Base-by-base conservation (phyloP, 768 basidiomycete species). In the Lactarius hengduanensis region DNA sequence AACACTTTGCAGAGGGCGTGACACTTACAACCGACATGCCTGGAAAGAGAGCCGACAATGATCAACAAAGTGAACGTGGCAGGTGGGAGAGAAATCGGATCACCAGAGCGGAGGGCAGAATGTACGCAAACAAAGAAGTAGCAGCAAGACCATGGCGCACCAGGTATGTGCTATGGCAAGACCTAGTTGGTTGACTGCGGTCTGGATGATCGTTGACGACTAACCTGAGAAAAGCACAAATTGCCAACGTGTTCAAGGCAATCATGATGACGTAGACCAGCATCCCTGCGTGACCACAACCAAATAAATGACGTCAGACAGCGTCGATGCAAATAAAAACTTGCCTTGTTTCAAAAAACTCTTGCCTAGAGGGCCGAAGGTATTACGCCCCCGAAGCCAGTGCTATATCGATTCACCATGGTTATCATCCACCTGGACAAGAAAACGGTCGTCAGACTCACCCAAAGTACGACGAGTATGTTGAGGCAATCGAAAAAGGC, bases 311-410 rank as follows among this genome's bases (percentile, higher is more conserved):
- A 40, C 41, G 40, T 18, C 28, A 18, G 30, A 59, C 15, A 11
- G 47, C 47, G 11, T 50, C 43, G 30, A 36, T 26, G 59, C 13
- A 20, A 59, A 59, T 34, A 43, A 57, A 30, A 38, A 26, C 67
- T 7, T 62, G 38, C 69, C 69, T 65, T 70, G 69, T 57, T 65
- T 67, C 47, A 70, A 30, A 53, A 70, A 65, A 50, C 56, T 64
- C 36, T 61, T 26, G 36, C 68, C 69, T 26, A 71, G 62, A 9
- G 62, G 60, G 11, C 68, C 64, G 9, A 56, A 58, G 16, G 59
- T 41, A 36, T 62, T 63, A 13, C 43, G 70, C 47, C 59, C 36
- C 36, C 10, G 32, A 57, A 70, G 1, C 50, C 62, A 69, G 50
- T 69, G 30, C 70, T 70, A 47, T 13, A 28, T 9, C 10, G 20